Evolutionary conservation across 2,329 filamentous ascomycete species (phyloP).

Genomic region (Plenodomus lindquistii): DNA sequence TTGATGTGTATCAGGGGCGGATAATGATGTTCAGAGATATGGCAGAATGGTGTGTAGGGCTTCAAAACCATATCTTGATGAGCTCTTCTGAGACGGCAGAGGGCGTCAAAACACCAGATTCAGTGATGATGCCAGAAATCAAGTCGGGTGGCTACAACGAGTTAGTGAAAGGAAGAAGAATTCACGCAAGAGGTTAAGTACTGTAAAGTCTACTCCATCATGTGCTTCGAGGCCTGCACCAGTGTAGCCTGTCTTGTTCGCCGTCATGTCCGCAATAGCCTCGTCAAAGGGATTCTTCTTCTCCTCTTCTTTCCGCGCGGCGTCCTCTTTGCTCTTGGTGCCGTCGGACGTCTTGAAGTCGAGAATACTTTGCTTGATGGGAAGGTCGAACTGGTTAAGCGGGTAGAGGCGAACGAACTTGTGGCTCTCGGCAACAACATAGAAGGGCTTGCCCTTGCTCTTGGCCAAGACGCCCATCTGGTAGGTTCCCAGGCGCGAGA

Average conservation of each 20-base stretch:
- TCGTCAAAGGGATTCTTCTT: constrained; percentile 52
- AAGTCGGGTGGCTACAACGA: constrained; percentile 63
- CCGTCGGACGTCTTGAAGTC: constrained; percentile 66
- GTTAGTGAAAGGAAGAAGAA: constrained; percentile 2
- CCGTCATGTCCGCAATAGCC: constrained; percentile 35
- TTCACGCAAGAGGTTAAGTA: constrained; percentile 42
- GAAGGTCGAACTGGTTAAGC: constrained; percentile 77
- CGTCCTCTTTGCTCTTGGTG: background rate
- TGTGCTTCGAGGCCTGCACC: constrained; percentile 33
- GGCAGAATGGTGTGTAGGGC: background rate
- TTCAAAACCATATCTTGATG: constrained; percentile 63
- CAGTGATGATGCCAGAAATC: constrained; percentile 75
- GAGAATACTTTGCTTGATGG: constrained; percentile 76
- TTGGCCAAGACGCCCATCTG: constrained; percentile 84
- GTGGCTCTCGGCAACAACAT: constrained; percentile 92
- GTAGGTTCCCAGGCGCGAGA: constrained; percentile 83
- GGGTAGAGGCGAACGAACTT: constrained; percentile 93
- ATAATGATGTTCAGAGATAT: constrained; percentile 7
- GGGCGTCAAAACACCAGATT: constrained; percentile 72
- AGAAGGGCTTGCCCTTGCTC: constrained; percentile 74
- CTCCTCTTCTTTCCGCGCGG: background rate
- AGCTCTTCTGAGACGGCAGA: constrained; percentile 72
- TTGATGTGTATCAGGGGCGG: background rate
- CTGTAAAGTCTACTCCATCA: constrained; percentile 71
- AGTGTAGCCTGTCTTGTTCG: constrained; percentile 17